Evolutionary conservation across 164 flowering plant species (phyloP), one percentile per base, ranked within the genome.

Genomic region (Piper betle): DNA sequence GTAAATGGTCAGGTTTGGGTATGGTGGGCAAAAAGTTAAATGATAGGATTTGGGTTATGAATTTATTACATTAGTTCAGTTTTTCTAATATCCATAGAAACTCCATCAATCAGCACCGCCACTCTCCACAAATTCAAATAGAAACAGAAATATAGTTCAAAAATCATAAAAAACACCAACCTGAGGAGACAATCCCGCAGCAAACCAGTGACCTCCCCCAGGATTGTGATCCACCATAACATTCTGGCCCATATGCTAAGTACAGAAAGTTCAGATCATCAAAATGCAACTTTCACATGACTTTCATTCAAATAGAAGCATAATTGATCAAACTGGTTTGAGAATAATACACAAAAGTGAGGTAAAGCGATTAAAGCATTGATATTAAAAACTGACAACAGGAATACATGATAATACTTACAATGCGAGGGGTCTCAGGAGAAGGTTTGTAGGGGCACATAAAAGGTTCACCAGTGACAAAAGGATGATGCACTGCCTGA

Each of bases 121-220:
- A 2, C 33, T 25, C 33, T 2, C 1, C 33, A 25, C 33, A 25
- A 25, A 25, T 25, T 25, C 33, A 25, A 25, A 25, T 25, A 25
- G 33, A 25, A 25, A 25, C 33, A 25, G 33, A 25, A 25, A 25
- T 25, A 25, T 25, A 25, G 33, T 25, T 25, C 33, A 25, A 25
- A 2, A 0, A 25, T 25, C 2, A 2, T 25, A 25, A 25, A 6
- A 39, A 25, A 13, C n/a, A 39, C 25, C 81, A 68, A 94, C 99
- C 81, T 87, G 88, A 69, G 97, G 97, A 63, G 99, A 94, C 57
- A 94, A 86, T 64, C 97, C 99, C 66, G 99, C 93, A 67, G 87
- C 92, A 79, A 91, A 83, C 97, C 97, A 94, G 71, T 91, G 97
- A 46, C 99, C 99, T 61, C 83, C 88, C 69, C 90, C 96, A 53